A percentile compares a stretch with the other conserved stretches of the same genome.
These are phyloP conservation scores for Moesziomyces aphidis DNA, from an alignment of 1,284 basidiomycete species.

Conservation along the genomic window DNA sequence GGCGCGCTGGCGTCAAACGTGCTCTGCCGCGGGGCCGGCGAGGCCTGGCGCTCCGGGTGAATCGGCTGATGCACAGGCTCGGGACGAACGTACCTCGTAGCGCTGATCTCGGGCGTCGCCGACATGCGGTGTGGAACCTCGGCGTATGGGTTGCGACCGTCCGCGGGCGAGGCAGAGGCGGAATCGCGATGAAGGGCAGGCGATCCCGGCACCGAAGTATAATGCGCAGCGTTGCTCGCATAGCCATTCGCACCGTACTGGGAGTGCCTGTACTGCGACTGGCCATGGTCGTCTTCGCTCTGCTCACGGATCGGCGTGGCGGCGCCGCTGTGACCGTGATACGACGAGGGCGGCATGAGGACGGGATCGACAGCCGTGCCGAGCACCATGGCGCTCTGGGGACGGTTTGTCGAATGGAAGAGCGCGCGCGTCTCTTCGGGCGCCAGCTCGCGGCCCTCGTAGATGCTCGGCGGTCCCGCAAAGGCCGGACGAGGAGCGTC, in stretches of 20 bases:
- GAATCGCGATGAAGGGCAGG: constrained; percentile 12
- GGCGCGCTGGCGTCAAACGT: not conserved
- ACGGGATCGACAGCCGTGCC: constrained; percentile 36
- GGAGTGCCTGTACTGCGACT: constrained; percentile 16
- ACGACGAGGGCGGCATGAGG: constrained; percentile 23
- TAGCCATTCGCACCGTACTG: constrained; percentile 10
- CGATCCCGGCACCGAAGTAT: constrained; percentile 8
- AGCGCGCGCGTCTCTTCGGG: constrained; percentile 48
- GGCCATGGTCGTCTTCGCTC: constrained; percentile 23
- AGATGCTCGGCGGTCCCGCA: constrained; percentile 58
- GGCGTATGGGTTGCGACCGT: constrained; percentile 12
- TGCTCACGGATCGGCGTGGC: constrained; percentile 39
- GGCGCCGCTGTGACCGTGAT: constrained; percentile 32
- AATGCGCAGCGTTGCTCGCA: constrained; percentile 5
- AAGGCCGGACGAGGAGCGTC: constrained; percentile 47
- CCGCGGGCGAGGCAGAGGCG: constrained; percentile 14
- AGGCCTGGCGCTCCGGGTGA: constrained; percentile 5
- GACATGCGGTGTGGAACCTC: constrained; percentile 19
- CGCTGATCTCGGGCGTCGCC: constrained; percentile 18
- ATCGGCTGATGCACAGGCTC: constrained; percentile 27
- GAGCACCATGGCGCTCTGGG: constrained; percentile 41
- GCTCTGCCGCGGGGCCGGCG: not conserved
- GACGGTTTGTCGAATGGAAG: constrained; percentile 51
- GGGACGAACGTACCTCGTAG: constrained; percentile 30
- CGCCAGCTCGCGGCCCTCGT: constrained; percentile 44